Conservation (phyloP, 2,329 filamentous ascomycete species). For the Nigrospora oryzae region DNA sequence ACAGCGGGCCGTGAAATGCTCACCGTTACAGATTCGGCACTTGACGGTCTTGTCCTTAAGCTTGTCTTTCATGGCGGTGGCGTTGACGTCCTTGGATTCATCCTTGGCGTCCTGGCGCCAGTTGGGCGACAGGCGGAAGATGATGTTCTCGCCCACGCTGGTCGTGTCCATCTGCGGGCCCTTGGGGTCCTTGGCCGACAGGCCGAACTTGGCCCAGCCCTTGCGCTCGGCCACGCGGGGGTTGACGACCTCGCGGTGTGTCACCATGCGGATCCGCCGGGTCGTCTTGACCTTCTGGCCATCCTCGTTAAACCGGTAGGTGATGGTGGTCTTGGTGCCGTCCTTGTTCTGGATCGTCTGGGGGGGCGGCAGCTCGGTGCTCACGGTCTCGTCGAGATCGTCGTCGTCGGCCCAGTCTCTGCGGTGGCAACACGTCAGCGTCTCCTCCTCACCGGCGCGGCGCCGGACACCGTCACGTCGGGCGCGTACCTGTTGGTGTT, state of each 20-base stretch:
- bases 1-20: conserved; percentile 98
- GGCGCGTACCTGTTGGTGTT: conserved; percentile 5
- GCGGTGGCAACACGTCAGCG: background rate
- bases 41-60: conserved; percentile 99
- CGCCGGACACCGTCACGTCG: background rate
- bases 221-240: conserved; percentile 93
- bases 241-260: conserved; percentile 90
- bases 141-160: conserved; percentile 93
- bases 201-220: conserved; percentile 86
- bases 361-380: conserved; percentile 65
- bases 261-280: conserved; percentile 85
- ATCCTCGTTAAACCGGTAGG: conserved; percentile 83
- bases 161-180: conserved; percentile 88
- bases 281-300: conserved; percentile 97
- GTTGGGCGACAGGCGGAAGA: conserved; percentile 87
- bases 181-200: conserved; percentile 72
- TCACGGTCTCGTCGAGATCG: conserved; percentile 65
- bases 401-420: conserved; percentile 94
- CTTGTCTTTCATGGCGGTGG: conserved; percentile 68
- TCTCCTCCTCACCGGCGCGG: too few relatives aligned
- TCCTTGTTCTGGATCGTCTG: conserved; percentile 96
- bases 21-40: conserved; percentile 96
- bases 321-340: conserved; percentile 91
- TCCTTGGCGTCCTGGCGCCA: conserved; percentile 87
- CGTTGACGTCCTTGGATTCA: conserved; percentile 66